These are phyloP conservation scores for Pachysandra terminalis DNA, from an alignment of 164 flowering plant genomes.

Conservation along the genomic window DNA sequence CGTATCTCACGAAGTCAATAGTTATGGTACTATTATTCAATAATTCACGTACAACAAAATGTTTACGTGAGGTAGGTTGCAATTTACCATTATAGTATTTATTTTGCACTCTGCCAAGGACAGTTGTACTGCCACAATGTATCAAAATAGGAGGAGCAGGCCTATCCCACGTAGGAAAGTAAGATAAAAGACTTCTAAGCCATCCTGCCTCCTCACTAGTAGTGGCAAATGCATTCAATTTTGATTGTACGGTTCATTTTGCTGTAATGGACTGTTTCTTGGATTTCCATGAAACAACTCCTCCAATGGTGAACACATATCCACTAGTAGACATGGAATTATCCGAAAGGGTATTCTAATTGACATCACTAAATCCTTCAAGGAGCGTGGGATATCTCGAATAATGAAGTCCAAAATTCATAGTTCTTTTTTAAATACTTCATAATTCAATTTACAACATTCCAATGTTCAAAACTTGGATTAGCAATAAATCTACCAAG, in stretches of 20 bases:
- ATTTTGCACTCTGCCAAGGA: constrained; percentile 9
- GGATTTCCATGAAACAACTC: constrained; percentile 2
- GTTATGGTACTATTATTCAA: neutral
- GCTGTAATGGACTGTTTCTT: neutral
- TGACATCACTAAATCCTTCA: too few relatives aligned
- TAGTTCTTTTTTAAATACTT: neutral
- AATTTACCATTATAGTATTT: constrained; percentile 4
- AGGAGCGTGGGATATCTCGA: too few relatives aligned
- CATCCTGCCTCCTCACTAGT: constrained; percentile 10
- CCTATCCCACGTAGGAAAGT: constrained; percentile 3
- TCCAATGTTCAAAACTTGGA: too few relatives aligned
- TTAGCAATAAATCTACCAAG: too few relatives aligned
- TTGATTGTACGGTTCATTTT: neutral
- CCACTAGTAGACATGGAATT: constrained; percentile 1
- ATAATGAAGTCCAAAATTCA: neutral
- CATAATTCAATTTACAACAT: neutral
- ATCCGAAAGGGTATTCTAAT: constrained; percentile 4
- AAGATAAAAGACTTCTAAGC: neutral
- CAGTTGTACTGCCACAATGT: constrained; percentile 7
- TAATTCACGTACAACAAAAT: constrained; percentile 1
- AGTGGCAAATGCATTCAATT: neutral
- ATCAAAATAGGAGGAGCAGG: neutral
- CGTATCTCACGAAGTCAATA: constrained; percentile 1
- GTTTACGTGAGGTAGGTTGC: constrained; percentile 1
- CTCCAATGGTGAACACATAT: neutral